Conservation (phyloP, 352 stramenopile genomes). For the Globisporangium emineosum region DNA sequence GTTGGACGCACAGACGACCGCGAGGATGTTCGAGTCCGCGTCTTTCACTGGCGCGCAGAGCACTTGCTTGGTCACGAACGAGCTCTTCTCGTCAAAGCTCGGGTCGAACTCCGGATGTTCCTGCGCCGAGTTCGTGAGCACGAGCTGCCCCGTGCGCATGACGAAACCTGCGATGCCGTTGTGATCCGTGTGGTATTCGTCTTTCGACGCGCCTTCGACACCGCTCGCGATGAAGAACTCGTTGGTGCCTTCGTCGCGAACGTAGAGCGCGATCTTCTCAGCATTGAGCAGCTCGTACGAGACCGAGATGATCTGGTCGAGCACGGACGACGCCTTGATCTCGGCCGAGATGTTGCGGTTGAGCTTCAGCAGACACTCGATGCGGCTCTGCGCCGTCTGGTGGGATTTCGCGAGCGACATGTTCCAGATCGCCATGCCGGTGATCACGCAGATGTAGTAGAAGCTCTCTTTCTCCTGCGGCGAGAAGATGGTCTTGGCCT, state of each 20-base stretch:
- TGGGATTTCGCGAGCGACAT: constrained; percentile 29
- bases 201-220: constrained; percentile 14
- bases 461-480: constrained; percentile 35
- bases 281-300: constrained; percentile 38
- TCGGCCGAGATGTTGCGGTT: constrained; percentile 40
- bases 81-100: constrained; percentile 25
- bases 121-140: constrained; percentile 29
- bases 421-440: constrained; percentile 40
- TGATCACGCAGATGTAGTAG: constrained; percentile 38
- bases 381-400: constrained; percentile 31
- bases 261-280: constrained; percentile 32
- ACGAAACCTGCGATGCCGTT: constrained; percentile 29
- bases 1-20: constrained; percentile 34
- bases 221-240: constrained; percentile 27
- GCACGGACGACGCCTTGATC: constrained; percentile 27
- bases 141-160: constrained; percentile 29
- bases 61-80: constrained; percentile 24
- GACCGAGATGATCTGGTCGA: constrained; percentile 39
- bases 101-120: constrained; percentile 31
- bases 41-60: constrained; percentile 38
- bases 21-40: constrained; percentile 28
- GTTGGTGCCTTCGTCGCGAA: constrained; percentile 31
- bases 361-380: constrained; percentile 34
- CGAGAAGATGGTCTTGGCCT: constrained; percentile 27
- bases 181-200: constrained; percentile 36